phyloP scores from a whole-genome alignment of 306 rosid genomes.

The Prunus davidiana region DNA sequence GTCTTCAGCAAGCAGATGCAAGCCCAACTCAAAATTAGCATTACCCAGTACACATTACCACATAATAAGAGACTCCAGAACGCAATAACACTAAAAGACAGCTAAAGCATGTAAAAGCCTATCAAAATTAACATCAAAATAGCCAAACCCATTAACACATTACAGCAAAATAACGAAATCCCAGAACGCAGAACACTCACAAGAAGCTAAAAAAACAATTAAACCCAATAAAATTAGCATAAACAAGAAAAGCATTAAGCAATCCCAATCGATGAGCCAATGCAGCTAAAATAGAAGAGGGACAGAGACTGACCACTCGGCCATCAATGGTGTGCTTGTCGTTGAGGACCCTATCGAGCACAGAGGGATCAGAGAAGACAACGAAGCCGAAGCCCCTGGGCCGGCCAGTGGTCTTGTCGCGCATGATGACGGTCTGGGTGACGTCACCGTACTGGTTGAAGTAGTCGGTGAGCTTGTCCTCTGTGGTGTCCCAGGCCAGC shows the following conservation, averaged over 20 bases:
- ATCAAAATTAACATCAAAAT: not conserved
- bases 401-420: slow-evolving; percentile 57
- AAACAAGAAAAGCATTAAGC: not conserved
- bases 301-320: slow-evolving; percentile 33
- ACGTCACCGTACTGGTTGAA: slow-evolving; percentile 55
- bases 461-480: slow-evolving; percentile 50
- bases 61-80: not conserved
- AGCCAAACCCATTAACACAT: not conserved
- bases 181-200: not conserved
- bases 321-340: slow-evolving; percentile 62
- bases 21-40: slow-evolving; percentile 5
- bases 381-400: slow-evolving; percentile 65
- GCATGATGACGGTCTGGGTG: slow-evolving; percentile 53
- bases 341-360: slow-evolving; percentile 46
- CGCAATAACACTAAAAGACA: not conserved
- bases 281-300: slow-evolving; percentile 13
- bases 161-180: not conserved
- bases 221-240: not conserved
- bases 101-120: not conserved
- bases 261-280: slow-evolving; percentile 7
- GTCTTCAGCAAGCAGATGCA: slow-evolving; percentile 4
- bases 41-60: not conserved
- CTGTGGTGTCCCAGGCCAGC: slow-evolving; percentile 64
- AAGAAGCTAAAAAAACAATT: not conserved
- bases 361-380: slow-evolving; percentile 58